Percentiles rank a stretch among this genome's conserved stretches.
These are phyloP conservation scores for Dictyostelium capitatum DNA, from an alignment of 78 protist genomes.

Conservation along the genomic window DNA sequence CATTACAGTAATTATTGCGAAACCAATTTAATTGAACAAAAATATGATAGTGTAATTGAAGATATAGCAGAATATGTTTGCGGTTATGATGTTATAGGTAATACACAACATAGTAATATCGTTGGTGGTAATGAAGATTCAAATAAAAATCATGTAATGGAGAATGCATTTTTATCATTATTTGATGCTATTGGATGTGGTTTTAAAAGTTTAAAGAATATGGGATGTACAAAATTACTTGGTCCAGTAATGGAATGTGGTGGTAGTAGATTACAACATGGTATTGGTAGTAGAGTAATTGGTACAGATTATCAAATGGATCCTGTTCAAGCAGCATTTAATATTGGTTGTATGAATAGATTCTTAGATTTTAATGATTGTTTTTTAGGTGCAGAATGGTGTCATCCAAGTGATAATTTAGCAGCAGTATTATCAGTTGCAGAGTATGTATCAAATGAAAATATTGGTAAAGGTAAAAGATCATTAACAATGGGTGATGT, in stretches of 20 bases:
- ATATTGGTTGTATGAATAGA: slow-evolving; percentile 80
- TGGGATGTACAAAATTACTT: slow-evolving; percentile 76
- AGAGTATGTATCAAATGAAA: slow-evolving; percentile 38
- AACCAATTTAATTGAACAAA: slow-evolving; percentile 9
- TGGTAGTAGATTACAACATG: slow-evolving; percentile 14
- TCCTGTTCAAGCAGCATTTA: slow-evolving; percentile 81
- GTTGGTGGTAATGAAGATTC: neutral
- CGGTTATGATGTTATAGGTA: slow-evolving; percentile 1
- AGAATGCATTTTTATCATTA: slow-evolving; percentile 40
- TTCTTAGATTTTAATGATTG: slow-evolving; percentile 87
- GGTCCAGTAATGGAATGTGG: slow-evolving; percentile 79
- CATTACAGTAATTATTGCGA: no score
- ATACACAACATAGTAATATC: neutral
- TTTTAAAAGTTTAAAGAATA: slow-evolving; percentile 42
- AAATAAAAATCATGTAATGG: slow-evolving; percentile 11
- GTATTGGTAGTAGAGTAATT: slow-evolving; percentile 72
- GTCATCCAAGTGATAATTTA: slow-evolving; percentile 85
- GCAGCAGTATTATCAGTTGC: slow-evolving; percentile 65
- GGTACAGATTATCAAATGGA: slow-evolving; percentile 83
- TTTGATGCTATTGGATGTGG: slow-evolving; percentile 85
- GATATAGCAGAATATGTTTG: slow-evolving; percentile 74
- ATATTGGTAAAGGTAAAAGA: neutral
- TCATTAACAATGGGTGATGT: slow-evolving; percentile 74
- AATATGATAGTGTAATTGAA: slow-evolving; percentile 57
- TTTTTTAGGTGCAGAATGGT: slow-evolving; percentile 81